phyloP scores from a whole-genome alignment of 805 yeast genomes.

The Ogataea chonburiensis region DNA sequence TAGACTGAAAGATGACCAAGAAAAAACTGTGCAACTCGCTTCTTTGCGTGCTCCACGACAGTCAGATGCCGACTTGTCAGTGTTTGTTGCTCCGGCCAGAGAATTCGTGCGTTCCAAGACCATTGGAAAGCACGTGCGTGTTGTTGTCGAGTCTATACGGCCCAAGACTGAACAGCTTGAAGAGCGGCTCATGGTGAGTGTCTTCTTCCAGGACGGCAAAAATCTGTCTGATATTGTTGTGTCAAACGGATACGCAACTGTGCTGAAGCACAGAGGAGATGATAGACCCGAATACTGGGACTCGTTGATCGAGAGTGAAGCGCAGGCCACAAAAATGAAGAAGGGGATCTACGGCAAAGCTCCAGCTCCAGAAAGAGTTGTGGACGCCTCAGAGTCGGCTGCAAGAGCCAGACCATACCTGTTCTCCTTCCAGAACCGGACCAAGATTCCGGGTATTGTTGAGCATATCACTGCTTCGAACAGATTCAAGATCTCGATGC shows the following conservation, averaged over 20 bases:
- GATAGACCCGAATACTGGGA: slow-evolving; percentile 80
- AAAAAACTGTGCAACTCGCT: slow-evolving; percentile 68
- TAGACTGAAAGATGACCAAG: slow-evolving; percentile 49
- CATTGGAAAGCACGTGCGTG: slow-evolving; percentile 68
- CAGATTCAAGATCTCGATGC: slow-evolving; percentile 62
- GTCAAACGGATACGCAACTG: slow-evolving; percentile 70
- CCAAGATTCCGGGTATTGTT: slow-evolving; percentile 63
- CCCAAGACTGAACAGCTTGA: slow-evolving; percentile 60
- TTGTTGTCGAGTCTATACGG: slow-evolving; percentile 63
- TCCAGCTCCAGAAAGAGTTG: slow-evolving; percentile 57
- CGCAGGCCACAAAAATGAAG: slow-evolving; percentile 51
- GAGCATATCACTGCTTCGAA: slow-evolving; percentile 71
- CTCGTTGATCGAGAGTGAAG: slow-evolving; percentile 66
- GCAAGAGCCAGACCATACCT: slow-evolving; percentile 73
- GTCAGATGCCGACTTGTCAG: slow-evolving; percentile 53
- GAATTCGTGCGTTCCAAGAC: slow-evolving; percentile 68
- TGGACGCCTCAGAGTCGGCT: slow-evolving; percentile 76
- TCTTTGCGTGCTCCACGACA: slow-evolving; percentile 75
- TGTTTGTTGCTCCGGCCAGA: slow-evolving; percentile 62
- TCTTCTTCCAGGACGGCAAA: slow-evolving; percentile 47
- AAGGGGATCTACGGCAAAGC: slow-evolving; percentile 64
- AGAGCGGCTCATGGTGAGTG: slow-evolving; percentile 62
- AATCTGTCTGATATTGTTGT: slow-evolving; percentile 65
- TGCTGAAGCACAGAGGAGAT: slow-evolving; percentile 69
- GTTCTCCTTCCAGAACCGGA: slow-evolving; percentile 65